Evolutionary conservation across 192 early-diverging fungal genomes (phyloP), one percentile per base, ranked within the genome.

Genomic region (Coemansia sp.): DNA sequence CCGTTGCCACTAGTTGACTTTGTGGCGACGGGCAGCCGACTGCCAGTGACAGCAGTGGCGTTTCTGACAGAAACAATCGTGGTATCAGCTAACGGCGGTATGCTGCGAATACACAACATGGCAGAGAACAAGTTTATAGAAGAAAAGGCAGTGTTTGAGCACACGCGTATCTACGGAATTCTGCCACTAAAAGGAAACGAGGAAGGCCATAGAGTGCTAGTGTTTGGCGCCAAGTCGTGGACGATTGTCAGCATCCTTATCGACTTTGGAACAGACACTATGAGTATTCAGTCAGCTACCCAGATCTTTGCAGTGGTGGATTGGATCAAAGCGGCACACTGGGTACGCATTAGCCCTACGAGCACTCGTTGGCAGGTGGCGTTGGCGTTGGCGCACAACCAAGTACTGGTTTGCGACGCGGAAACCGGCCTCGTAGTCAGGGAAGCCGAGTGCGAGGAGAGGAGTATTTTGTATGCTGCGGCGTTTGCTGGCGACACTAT

Each of bases 301-400:
- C 61, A 1, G 39, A 24, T 3, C 40, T 69, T 36, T 57, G 73
- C 86, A 13, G 80, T 88, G 52, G 80, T 72, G 6, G 92, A 95
- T 75, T 95, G 93, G 93, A 91, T 95, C 69, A 85, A 89, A 60
- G 92, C 93, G 66, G 87, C 85, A 4, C 88, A 90, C 43, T 95
- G 91, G 91, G 66, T 93, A 7, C 75, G 73, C 60, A 8, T 12
- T 6, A 18, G 7, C n/a, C 24, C 36, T 2, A 66, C 65, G 15
- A 20, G 40, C 3, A 20, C 36, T 2, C 55, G 39, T 13, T 63
- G 43, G 18, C 20, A 66, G 2, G 73, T 92, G 13, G 89, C 89
- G 0, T 55, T 95, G 16, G 92, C 88, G 2, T 90, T 89, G 66
- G 91, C 90, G 5, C 94, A 95, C 69, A 93, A 92, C 64, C 88